A percentile compares a stretch with the other conserved stretches of the same genome.
phyloP scores from a whole-genome alignment of 1,284 basidiomycete genomes.

The Melanopsichium pennsylvanicum region DNA sequence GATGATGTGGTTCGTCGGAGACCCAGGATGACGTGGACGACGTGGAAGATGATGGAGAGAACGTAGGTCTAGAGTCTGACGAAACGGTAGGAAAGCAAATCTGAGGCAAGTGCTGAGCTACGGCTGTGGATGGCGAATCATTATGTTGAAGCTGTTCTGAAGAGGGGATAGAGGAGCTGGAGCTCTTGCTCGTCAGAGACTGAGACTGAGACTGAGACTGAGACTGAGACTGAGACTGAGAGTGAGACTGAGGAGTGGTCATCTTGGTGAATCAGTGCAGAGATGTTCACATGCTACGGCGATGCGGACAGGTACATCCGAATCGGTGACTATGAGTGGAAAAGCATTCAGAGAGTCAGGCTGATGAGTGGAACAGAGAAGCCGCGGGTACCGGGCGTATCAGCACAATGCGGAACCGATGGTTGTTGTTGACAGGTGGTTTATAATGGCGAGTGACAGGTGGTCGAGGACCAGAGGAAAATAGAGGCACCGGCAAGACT shows the following conservation, averaged over 20 bases:
- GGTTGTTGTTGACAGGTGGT: background rate
- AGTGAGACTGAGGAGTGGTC: too few relatives aligned
- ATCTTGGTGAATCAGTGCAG: too few relatives aligned
- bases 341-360: background rate
- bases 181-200: background rate
- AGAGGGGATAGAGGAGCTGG: background rate
- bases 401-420: background rate
- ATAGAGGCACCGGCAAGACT: too few relatives aligned
- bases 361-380: background rate
- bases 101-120: background rate
- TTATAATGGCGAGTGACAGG: too few relatives aligned
- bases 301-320: background rate
- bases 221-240: too few relatives aligned
- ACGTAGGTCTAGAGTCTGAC: background rate
- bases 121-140: background rate
- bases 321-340: background rate
- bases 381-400: background rate
- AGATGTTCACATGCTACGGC: background rate
- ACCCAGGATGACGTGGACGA: conserved; percentile 13
- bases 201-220: too few relatives aligned
- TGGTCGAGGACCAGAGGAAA: too few relatives aligned
- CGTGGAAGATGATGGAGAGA: conserved; percentile 19
- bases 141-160: conserved; percentile 15
- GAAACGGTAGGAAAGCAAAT: conserved; percentile 9
- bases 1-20: conserved; percentile 1